Evolutionary conservation across 2,329 filamentous ascomycete genomes (phyloP).

Genomic region (Aschersonia sp.): DNA sequence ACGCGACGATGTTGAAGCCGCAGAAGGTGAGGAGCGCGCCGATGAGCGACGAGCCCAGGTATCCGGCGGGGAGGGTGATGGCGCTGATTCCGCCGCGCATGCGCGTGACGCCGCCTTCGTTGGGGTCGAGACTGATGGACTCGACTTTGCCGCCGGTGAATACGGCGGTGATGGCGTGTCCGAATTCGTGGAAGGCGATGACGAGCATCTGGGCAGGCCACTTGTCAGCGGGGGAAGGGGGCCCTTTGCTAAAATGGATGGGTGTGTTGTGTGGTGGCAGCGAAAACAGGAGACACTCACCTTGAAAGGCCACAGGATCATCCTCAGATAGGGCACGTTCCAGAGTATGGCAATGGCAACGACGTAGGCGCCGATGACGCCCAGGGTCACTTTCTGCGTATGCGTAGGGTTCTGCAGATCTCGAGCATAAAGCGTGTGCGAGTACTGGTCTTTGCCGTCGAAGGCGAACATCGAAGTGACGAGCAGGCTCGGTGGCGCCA

Average conservation of each 20-base stretch:
- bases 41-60: conserved; percentile 63
- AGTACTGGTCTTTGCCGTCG: conserved; percentile 1
- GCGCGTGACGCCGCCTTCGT: conserved; percentile 65
- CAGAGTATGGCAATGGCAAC: conserved; percentile 63
- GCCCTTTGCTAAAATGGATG: neutral
- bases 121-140: conserved; percentile 61
- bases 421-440: conserved; percentile 27
- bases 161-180: conserved; percentile 59
- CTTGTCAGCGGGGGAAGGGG: too few relatives aligned
- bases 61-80: conserved; percentile 63
- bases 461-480: neutral
- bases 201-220: conserved; percentile 50
- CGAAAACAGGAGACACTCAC: conserved; percentile 20
- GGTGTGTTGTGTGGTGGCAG: neutral
- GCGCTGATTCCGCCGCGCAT: conserved; percentile 60
- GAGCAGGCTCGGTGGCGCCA: conserved; percentile 2
- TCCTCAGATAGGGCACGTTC: conserved; percentile 66
- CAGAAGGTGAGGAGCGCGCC: conserved; percentile 66
- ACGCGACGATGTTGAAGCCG: conserved; percentile 69
- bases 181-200: conserved; percentile 71
- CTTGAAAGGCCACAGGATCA: conserved; percentile 71
- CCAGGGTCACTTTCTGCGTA: conserved; percentile 57
- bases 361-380: conserved; percentile 56
- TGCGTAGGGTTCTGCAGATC: conserved; percentile 44
- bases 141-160: conserved; percentile 62